Evolutionary conservation across 495 filamentous ascomycete genomes (phyloP), one percentile per base, ranked within the genome.

Genomic region (Cenococcum geophilum): DNA sequence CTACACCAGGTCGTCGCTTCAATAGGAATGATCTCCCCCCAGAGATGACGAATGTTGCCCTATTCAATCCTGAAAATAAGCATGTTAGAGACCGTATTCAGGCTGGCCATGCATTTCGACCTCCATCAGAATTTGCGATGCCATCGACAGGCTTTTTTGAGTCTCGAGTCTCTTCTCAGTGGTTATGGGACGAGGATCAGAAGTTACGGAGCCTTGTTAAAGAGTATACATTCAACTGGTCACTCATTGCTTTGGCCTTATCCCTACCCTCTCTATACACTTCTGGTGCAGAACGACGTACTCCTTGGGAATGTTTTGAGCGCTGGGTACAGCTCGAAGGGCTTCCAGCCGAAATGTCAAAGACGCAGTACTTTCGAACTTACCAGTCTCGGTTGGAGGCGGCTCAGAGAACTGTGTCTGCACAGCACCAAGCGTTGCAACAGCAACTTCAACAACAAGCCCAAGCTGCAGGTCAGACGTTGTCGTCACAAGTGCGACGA

Each of bases 271-370:
- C 89, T 4, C 64, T 81, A 34, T 95, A 87, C 69, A 83, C 86
- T 22, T 91, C 92, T 51, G 87, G 88, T 14, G 83, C 89, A 11
- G 95, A 97, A 69, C 83, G 93, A 57, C 82, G 93, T 53, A 97
- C 95, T 3, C 92, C 93, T 5, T 98, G 93, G 93, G 93, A 98
- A 75, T 98, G 93, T 69, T 98, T 97, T 68, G 93, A 98, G 71
- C 84, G 95, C 40, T 97, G 92, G 91, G 84, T 96, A 16, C 83
- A 86, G 57, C 76, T 97, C 10, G 93, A 97, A 75, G 90, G 90
- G 5, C 74, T 96, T 37, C 91, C 91, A 18, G 82, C 83, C 42
- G 93, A 98, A 58, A 93, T 97, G 88, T 83, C 83, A 23, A 95
- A 96, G 74, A 95, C 88, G 4, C 87, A 87, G 40, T 97, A 96